Conservation (phyloP, 225 moss, liverwort and hornwort genomes). For the Pleurozium schreberi region DNA sequence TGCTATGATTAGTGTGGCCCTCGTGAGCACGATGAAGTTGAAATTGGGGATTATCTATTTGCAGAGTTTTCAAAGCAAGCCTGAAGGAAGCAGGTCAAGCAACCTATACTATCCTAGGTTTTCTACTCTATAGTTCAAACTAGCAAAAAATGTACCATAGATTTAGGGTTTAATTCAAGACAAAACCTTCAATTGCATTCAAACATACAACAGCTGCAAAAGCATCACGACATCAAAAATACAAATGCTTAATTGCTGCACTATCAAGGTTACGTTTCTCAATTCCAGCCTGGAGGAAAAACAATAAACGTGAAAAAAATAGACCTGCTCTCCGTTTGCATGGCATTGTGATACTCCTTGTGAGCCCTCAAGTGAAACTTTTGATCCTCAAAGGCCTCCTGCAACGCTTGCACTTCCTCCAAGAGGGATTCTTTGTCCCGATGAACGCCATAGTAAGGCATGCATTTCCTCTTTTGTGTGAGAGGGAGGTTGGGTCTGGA, state of each 20-base stretch:
- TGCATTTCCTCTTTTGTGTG: not conserved
- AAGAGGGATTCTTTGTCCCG: slow-evolving; percentile 29
- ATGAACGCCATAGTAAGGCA: slow-evolving; percentile 6
- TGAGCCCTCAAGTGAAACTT: slow-evolving; percentile 10
- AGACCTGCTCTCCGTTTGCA: slow-evolving; percentile 10
- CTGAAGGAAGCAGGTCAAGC: too few relatives aligned
- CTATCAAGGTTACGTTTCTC: not conserved
- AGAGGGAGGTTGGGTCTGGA: not conserved
- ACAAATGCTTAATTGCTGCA: not conserved
- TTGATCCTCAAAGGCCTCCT: slow-evolving; percentile 19
- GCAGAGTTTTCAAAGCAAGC: not conserved
- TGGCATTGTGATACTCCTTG: slow-evolving; percentile 7
- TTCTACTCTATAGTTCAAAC: not conserved
- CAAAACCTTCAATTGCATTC: not conserved
- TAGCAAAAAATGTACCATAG: not conserved
- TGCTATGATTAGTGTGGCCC: not conserved
- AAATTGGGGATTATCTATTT: not conserved
- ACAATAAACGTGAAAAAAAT: too few relatives aligned
- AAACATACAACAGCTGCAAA: not conserved
- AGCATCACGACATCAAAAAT: not conserved
- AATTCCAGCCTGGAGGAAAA: not conserved
- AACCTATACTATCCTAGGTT: too few relatives aligned
- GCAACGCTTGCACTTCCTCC: slow-evolving; percentile 13
- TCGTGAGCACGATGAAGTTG: not conserved
- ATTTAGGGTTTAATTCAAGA: not conserved